Percentiles rank a stretch among this genome's conserved stretches.
Conservation (phyloP, 768 basidiomycete species). For the Lactifluus hygrophoroides region DNA sequence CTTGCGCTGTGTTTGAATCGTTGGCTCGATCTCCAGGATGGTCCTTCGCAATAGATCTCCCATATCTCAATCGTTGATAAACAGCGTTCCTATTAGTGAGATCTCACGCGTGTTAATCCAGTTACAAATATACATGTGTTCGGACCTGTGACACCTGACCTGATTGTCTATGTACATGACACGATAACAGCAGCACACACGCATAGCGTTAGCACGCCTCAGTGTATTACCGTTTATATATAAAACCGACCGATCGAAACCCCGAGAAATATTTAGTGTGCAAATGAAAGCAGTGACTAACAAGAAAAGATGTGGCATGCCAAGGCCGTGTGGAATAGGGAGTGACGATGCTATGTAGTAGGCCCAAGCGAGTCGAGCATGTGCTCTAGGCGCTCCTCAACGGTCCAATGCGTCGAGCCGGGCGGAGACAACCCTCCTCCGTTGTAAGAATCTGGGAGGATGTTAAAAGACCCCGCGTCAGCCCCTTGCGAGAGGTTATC, state of each 20-base stretch:
- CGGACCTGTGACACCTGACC: constrained; percentile 1
- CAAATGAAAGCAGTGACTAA: constrained; percentile 1
- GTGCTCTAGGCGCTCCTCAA: constrained; percentile 69
- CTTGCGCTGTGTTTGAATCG: constrained; percentile 65
- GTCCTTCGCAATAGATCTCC: constrained; percentile 31
- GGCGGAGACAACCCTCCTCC: constrained; percentile 34
- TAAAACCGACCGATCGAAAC: constrained; percentile 7
- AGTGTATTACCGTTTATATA: neutral
- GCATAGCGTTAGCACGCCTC: constrained; percentile 11
- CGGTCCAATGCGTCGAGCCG: constrained; percentile 51
- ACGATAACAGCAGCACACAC: constrained; percentile 18
- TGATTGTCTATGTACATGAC: neutral
- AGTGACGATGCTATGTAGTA: constrained; percentile 24
- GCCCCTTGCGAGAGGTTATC: constrained; percentile 74
- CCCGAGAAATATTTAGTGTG: constrained; percentile 1
- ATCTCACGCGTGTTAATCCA: neutral
- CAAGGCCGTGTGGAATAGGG: neutral
- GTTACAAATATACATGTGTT: neutral
- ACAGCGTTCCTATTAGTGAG: neutral
- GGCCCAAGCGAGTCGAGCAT: constrained; percentile 45
- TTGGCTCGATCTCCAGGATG: constrained; percentile 54
- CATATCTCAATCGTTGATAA: neutral
- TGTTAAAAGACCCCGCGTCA: constrained; percentile 80
- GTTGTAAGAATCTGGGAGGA: constrained; percentile 37
- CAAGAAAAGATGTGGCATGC: constrained; percentile 9